phyloP scores from a whole-genome alignment of 2,329 filamentous ascomycete genomes.

The Byssochlamys sp. region DNA sequence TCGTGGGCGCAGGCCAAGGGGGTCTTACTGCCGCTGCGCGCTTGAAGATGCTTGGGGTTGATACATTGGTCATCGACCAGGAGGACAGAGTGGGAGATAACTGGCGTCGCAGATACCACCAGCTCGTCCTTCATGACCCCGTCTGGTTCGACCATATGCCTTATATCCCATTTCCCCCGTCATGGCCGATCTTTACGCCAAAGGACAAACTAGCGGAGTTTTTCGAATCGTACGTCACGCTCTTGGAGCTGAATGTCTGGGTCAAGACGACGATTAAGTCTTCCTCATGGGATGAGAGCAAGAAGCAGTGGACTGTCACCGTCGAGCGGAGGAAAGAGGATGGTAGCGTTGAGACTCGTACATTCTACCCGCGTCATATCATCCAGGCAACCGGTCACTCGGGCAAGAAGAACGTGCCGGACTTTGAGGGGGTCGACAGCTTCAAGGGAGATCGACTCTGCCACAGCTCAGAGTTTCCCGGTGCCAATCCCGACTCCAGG shows the following conservation, averaged over 20 bases:
- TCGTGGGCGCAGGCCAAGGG: conserved; percentile 55
- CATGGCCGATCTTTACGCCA: conserved; percentile 61
- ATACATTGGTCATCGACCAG: conserved; percentile 50
- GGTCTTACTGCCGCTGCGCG: conserved; percentile 51
- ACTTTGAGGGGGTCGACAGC: conserved; percentile 39
- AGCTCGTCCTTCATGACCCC: conserved; percentile 59
- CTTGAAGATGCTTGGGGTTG: conserved; percentile 50
- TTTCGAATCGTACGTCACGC: conserved; percentile 55
- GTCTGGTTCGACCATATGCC: conserved; percentile 50
- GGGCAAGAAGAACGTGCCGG: conserved; percentile 50
- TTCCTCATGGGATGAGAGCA: conserved; percentile 43
- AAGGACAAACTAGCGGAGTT: conserved; percentile 64
- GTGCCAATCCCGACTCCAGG: conserved; percentile 38
- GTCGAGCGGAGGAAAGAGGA: conserved; percentile 36
- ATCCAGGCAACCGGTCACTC: conserved; percentile 61
- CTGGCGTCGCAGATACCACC: conserved; percentile 54
- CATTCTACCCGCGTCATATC: conserved; percentile 52
- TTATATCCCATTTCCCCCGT: conserved; percentile 53
- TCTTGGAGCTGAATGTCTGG: conserved; percentile 63
- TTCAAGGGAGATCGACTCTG: conserved; percentile 53
- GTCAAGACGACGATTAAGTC: conserved; percentile 42
- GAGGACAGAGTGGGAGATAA: conserved; percentile 53
- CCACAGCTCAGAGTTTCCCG: conserved; percentile 53
- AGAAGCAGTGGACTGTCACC: conserved; percentile 47
- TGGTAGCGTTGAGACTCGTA: conserved; percentile 39